Conservation (phyloP, 148 eudicot species). For the Amaranthus palmeri region DNA sequence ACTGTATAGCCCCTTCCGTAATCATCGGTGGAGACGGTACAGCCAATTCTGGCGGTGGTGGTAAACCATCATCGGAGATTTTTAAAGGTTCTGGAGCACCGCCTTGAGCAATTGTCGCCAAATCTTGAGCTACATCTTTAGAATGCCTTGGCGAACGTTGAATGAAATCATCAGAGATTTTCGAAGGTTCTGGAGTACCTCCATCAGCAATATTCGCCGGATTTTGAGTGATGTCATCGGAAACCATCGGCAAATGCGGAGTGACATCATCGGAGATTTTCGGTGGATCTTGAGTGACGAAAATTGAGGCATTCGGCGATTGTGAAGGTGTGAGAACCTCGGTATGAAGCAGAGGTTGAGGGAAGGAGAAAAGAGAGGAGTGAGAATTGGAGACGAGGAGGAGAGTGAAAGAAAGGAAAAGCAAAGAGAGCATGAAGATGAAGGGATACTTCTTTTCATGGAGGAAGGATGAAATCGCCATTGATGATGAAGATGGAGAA, state of each 20-base stretch:
- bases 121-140: not conserved
- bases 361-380: constrained; percentile 19
- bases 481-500: constrained; percentile 23
- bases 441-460: constrained; percentile 57
- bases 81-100: not conserved
- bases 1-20: constrained; percentile 6
- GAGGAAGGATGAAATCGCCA: constrained; percentile 46
- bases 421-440: constrained; percentile 51
- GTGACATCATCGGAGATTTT: not conserved
- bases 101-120: not conserved
- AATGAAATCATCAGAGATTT: no score
- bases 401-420: constrained; percentile 45
- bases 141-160: not conserved
- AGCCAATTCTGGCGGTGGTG: not conserved
- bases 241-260: not conserved
- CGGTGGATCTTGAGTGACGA: not conserved
- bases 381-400: constrained; percentile 48
- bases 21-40: not conserved
- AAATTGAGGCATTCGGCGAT: not conserved
- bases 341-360: not conserved
- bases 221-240: not conserved
- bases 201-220: not conserved
- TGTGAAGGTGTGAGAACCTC: not conserved
- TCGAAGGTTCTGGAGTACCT: no score
- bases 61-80: not conserved